Conservation (phyloP, 1,284 basidiomycete species). For the Moniliophthora roreri region DNA sequence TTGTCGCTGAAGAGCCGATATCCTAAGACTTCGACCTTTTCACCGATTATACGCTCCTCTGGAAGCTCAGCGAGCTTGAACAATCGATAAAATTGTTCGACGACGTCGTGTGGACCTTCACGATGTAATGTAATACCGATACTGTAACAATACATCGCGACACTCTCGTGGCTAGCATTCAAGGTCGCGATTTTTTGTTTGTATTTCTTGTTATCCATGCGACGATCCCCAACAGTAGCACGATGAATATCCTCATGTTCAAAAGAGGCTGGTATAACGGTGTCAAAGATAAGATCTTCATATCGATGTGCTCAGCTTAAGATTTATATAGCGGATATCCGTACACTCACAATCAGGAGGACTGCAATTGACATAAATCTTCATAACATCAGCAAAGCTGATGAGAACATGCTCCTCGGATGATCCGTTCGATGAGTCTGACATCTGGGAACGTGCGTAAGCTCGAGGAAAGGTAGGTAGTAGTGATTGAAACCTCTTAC, state of each 20-base stretch:
- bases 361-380: slow-evolving; percentile 58
- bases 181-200: slow-evolving; percentile 56
- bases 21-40: slow-evolving; percentile 45
- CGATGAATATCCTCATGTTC: slow-evolving; percentile 60
- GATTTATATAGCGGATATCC: no score
- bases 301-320: no score
- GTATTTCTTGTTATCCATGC: slow-evolving; percentile 41
- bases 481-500: slow-evolving; percentile 31
- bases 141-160: slow-evolving; percentile 66
- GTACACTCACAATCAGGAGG: slow-evolving; percentile 35
- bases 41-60: slow-evolving; percentile 25
- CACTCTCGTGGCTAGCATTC: slow-evolving; percentile 48
- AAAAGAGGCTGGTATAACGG: slow-evolving; percentile 60
- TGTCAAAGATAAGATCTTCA: no score
- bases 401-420: slow-evolving; percentile 50
- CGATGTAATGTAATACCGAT: slow-evolving; percentile 53
- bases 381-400: slow-evolving; percentile 56
- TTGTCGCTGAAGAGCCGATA: slow-evolving; percentile 49
- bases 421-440: slow-evolving; percentile 51
- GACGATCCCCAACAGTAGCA: slow-evolving; percentile 37
- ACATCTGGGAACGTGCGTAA: slow-evolving; percentile 39
- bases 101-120: slow-evolving; percentile 36
- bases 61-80: slow-evolving; percentile 53
- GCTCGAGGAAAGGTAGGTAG: slow-evolving; percentile 6
- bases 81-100: slow-evolving; percentile 47